Evolutionary conservation across 164 flowering plant genomes (phyloP), one percentile per base, ranked within the genome.

Genomic region (Litsea cubeba): DNA sequence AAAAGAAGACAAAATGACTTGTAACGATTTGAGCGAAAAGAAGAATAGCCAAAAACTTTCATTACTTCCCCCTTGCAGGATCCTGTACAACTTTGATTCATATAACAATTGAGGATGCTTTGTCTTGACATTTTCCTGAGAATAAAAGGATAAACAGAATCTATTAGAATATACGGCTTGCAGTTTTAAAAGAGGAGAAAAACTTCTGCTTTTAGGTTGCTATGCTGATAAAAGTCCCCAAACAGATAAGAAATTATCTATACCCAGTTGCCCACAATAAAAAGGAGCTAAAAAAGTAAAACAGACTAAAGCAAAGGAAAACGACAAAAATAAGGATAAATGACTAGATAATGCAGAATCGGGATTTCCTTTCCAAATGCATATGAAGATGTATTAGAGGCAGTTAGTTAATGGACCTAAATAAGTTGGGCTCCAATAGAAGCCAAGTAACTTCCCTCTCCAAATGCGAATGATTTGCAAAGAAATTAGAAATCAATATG

Each of bases 61-160:
- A 74, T 81, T 92, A 92, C 97, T 91, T 91, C 94, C 97, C 82
- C 97, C 97, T 67, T 90, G 97, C n/a, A 93, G 84, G 49, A 88
- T 84, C 77, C 94, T 85, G 85, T 93, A 93, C 71, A 93, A 79
- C 81, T 91, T 93, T 46, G 97, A 91, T 81, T 93, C 97, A 74
- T 91, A 93, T 1, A 87, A 84, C 80, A 93, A 81, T 70, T 89
- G 97, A 22, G 95, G 95, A 85, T 93, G 97, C 86, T 89, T 93
- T 76, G 97, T 91, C 87, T 89, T 93, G 76, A 90, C 90, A 81
- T 88, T 91, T 87, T 93, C 97, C 95, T 93, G 84, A 26, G 58
- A 62, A 72, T 23, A 75, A 60, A 46, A 70, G 22, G 8, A 26
- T 50, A 8, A 25, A 22, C 46, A 24, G 26, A 62, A 22, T n/a